phyloP scores from a whole-genome alignment of 257 asterid species.

The Craterostigma plantagineum region DNA sequence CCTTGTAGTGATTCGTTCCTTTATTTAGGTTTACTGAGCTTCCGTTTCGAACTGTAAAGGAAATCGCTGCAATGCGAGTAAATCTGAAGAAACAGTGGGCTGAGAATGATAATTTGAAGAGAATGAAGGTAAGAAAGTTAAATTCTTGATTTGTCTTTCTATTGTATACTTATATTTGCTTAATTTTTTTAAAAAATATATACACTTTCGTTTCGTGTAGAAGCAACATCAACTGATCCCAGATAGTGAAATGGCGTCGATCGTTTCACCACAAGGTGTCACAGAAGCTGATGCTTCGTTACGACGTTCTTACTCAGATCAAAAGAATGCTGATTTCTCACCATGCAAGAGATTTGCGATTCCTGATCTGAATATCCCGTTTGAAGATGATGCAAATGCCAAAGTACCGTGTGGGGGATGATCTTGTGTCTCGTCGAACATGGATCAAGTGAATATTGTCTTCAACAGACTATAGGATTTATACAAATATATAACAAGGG shows the following conservation, averaged over 20 bases:
- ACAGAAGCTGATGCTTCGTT: too few species aligned
- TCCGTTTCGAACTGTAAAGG: constrained; percentile 19
- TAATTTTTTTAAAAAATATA: not conserved
- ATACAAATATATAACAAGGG: constrained; percentile 12
- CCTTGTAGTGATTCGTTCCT: not conserved
- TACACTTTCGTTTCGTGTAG: too few species aligned
- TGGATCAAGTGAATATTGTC: too few species aligned
- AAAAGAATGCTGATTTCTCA: not conserved
- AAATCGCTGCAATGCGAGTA: constrained; percentile 23
- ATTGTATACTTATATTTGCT: not conserved
- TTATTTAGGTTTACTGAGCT: not conserved
- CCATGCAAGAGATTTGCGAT: constrained; percentile 12
- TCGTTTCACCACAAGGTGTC: too few species aligned
- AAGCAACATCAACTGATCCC: too few species aligned
- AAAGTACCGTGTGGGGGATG: too few species aligned
- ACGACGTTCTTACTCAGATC: not conserved
- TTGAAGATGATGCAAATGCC: too few species aligned
- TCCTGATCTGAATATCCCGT: constrained; percentile 31
- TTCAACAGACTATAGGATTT: constrained; percentile 6
- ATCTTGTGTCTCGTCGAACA: too few species aligned
- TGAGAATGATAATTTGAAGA: constrained; percentile 35
- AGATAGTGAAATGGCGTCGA: too few species aligned
- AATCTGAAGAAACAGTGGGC: constrained; percentile 34
- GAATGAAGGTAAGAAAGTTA: constrained; percentile 32
- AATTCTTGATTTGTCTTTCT: not conserved